phyloP scores from a whole-genome alignment of 2,329 filamentous ascomycete genomes.

The Chrysoporthe puriensis region DNA sequence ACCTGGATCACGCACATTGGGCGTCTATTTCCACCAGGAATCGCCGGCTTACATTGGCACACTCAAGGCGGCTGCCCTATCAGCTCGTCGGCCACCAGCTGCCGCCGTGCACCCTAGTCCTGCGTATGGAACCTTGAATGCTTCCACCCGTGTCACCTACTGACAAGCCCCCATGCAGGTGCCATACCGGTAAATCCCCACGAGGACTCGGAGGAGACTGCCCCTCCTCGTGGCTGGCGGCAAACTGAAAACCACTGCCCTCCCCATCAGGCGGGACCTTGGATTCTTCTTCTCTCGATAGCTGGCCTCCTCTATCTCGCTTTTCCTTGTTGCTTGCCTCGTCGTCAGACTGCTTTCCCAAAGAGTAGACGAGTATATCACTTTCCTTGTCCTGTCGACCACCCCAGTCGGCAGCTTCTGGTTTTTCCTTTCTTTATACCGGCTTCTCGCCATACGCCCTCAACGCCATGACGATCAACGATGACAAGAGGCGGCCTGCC shows the following conservation, averaged over 20 bases:
- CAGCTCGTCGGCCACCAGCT: conserved; percentile 41
- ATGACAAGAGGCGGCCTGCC: conserved; percentile 61
- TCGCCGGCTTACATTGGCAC: conserved; percentile 46
- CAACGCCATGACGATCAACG: conserved; percentile 39
- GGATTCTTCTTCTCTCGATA: conserved; percentile 51
- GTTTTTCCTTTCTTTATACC: conserved; percentile 28
- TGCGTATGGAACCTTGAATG: conserved; percentile 46
- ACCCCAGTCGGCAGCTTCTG: conserved; percentile 12
- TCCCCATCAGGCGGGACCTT: conserved; percentile 43
- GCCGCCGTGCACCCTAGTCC: conserved; percentile 43
- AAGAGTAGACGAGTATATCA: conserved; percentile 35
- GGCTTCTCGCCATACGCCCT: conserved; percentile 35
- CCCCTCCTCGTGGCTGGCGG: conserved; percentile 40
- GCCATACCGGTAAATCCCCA: conserved; percentile 28
- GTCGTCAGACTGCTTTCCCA: conserved; percentile 33
- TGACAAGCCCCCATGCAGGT: conserved; percentile 44
- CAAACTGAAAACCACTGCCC: conserved; percentile 58
- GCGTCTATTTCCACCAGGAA: conserved; percentile 51
- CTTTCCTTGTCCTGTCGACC: conserved; percentile 23
- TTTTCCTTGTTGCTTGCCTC: conserved; percentile 41
- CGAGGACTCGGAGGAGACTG: conserved; percentile 39
- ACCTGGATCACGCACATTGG: conserved; percentile 40
- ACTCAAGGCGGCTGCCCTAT: conserved; percentile 44
- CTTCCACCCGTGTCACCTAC: conserved; percentile 41
- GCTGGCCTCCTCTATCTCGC: conserved; percentile 53